These are phyloP conservation scores for Ustilago cynodontis DNA, from an alignment of 1,284 basidiomycete species.

Conservation along the genomic window DNA sequence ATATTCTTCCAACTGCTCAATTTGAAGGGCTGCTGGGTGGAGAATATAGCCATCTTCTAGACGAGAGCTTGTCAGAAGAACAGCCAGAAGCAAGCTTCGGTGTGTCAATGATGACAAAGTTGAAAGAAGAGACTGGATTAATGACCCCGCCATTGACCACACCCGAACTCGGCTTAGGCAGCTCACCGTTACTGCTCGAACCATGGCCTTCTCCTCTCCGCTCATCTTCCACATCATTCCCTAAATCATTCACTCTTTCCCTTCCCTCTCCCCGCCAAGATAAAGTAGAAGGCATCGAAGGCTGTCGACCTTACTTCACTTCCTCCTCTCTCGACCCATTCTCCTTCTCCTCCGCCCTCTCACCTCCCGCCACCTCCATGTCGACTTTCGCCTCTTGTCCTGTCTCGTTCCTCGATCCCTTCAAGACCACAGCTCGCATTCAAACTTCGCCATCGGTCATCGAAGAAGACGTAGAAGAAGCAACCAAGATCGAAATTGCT, in stretches of 20 bases:
- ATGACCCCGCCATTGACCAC: conserved; percentile 43
- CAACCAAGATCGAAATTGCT: conserved; percentile 10
- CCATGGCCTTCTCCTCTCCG: conserved; percentile 24
- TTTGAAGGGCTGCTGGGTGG: conserved; percentile 9
- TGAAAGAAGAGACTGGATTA: neutral
- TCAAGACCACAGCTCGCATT: neutral
- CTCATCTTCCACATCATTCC: neutral
- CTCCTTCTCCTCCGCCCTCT: neutral
- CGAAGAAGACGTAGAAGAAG: conserved; percentile 7
- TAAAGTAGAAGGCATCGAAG: conserved; percentile 4
- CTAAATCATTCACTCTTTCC: neutral
- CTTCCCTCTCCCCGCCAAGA: neutral
- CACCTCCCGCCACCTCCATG: neutral
- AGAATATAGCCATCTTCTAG: conserved; percentile 39
- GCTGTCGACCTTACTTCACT: conserved; percentile 20
- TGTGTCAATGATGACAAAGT: neutral
- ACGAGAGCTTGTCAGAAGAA: conserved; percentile 4
- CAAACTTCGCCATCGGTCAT: neutral
- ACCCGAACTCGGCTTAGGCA: conserved; percentile 32
- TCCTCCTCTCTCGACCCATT: conserved; percentile 10
- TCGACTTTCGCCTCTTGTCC: conserved; percentile 24
- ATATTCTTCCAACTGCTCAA: neutral
- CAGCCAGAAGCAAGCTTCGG: neutral
- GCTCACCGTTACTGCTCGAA: conserved; percentile 25
- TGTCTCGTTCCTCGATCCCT: neutral